A percentile compares a stretch with the other conserved stretches of the same genome.
Conservation (phyloP, 805 yeast species). For the Yamadazyma sp. region DNA sequence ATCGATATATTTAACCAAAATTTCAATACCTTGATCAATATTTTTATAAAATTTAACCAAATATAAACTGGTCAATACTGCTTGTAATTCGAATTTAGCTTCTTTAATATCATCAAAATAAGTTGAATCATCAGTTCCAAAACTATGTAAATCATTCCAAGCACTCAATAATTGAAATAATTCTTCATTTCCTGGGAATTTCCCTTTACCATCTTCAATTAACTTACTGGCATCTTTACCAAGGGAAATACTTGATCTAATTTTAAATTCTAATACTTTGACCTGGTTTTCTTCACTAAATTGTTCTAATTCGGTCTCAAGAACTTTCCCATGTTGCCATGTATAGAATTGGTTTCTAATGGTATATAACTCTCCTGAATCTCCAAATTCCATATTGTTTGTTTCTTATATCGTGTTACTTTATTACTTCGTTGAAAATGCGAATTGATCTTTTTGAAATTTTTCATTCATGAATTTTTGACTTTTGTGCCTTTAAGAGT, state of each 20-base stretch:
- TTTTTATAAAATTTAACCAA: constrained; percentile 34
- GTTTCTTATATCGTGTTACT: background rate
- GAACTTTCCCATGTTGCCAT: constrained; percentile 49
- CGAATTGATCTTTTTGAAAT: too few relatives aligned
- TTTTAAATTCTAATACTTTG: constrained; percentile 39
- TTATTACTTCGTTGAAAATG: background rate
- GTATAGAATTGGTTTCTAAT: constrained; percentile 61
- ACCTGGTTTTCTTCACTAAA: constrained; percentile 35
- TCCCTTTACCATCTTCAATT: constrained; percentile 32
- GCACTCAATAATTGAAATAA: constrained; percentile 38
- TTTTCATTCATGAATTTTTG: too few relatives aligned
- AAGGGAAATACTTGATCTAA: constrained; percentile 37
- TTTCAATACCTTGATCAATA: constrained; percentile 33
- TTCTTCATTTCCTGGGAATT: constrained; percentile 32
- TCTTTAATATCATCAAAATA: constrained; percentile 38
- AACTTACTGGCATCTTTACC: constrained; percentile 36
- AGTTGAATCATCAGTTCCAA: constrained; percentile 42
- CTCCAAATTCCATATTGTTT: constrained; percentile 35
- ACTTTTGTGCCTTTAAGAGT: too few relatives aligned
- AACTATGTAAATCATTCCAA: constrained; percentile 41
- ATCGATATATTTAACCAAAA: constrained; percentile 28
- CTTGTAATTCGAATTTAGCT: constrained; percentile 38
- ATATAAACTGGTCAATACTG: constrained; percentile 38
- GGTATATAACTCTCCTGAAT: constrained; percentile 50
- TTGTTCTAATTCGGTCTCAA: constrained; percentile 34